These are phyloP conservation scores for Cercospora citrullina DNA, from an alignment of 2,329 filamentous ascomycete species.

Conservation along the genomic window DNA sequence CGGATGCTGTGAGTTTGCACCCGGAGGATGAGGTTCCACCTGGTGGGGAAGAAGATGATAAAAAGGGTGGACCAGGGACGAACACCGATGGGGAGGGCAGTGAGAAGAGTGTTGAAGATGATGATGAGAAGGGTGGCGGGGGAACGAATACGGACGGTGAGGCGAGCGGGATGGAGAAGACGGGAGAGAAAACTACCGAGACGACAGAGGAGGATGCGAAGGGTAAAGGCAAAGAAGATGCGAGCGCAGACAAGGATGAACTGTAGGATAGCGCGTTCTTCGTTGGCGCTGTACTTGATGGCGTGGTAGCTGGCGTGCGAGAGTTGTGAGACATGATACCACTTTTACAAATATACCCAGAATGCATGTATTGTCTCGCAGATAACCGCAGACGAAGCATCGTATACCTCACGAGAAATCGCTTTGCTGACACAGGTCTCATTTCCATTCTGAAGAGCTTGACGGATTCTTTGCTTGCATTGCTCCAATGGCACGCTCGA, in stretches of 20 bases:
- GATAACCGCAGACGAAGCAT: no score
- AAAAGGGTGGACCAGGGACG: background rate
- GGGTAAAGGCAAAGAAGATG: background rate
- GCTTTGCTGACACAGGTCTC: no score
- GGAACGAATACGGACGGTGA: constrained; percentile 8
- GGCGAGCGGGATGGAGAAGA: constrained; percentile 16
- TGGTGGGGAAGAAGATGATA: background rate
- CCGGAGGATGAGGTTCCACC: constrained; percentile 6
- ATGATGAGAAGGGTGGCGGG: background rate
- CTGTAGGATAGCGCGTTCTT: constrained; percentile 7
- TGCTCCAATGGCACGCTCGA: background rate
- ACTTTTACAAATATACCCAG: background rate
- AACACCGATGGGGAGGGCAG: background rate
- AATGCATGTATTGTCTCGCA: background rate
- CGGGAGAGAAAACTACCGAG: constrained; percentile 9
- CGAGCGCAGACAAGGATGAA: constrained; percentile 1
- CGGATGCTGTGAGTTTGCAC: constrained; percentile 2
- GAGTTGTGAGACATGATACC: constrained; percentile 3
- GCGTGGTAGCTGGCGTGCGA: constrained; percentile 6
- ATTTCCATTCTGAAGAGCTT: no score
- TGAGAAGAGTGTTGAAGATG: background rate
- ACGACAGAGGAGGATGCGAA: constrained; percentile 5
- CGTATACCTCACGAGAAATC: no score
- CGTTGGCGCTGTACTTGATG: constrained; percentile 8
- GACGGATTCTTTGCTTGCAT: background rate